Evolutionary conservation across 2,329 filamentous ascomycete species (phyloP), one percentile per base, ranked within the genome.

Genomic region (Ceratocystis diversiconidia): DNA sequence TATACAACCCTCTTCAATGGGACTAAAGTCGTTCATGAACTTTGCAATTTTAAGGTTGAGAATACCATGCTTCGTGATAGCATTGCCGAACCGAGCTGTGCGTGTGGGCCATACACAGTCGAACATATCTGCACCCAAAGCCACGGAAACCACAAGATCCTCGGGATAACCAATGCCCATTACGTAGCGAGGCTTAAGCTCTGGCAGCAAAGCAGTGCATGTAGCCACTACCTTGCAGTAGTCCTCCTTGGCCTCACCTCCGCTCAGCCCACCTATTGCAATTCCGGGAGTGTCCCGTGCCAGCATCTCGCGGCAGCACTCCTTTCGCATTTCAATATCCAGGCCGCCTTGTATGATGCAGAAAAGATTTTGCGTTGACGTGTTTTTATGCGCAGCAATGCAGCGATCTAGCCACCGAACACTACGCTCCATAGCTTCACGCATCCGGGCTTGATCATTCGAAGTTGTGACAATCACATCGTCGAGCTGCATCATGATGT

Each of bases 401-500:
- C 94, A 99, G 64, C 94, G 85, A 76, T 99, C 95, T 5, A 99
- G 82, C 95, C 95, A 99, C 48, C 95, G 85, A 6, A 99, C 85
- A 65, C 90, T 96, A 65, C 94, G 87, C 72, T 94, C 83, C 92
- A 96, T 97, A 62, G 94, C 94, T 75, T 96, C 90, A 68, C 87
- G 84, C 84, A 99, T 97, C 64, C 95, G 87, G 22, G 79, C 86
- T 65, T 84, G 79, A 75, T 99, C 94, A 0, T 92, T 92, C 0
- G 91, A 96, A 0, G 94, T 99, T 0, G 94, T 97, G 36, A 91
- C 92, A 63, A 99, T 88, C 15, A 99, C 95, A 75, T 99, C 95
- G 79, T 99, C 94, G 3, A 99, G 85, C 76, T 99, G 95, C 95
- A 99, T 99, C 70, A 97, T 96, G 71, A 99, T 97, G 76, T 99